phyloP scores from a whole-genome alignment of 1,284 basidiomycete genomes.

The Athelia psychrophila region DNA sequence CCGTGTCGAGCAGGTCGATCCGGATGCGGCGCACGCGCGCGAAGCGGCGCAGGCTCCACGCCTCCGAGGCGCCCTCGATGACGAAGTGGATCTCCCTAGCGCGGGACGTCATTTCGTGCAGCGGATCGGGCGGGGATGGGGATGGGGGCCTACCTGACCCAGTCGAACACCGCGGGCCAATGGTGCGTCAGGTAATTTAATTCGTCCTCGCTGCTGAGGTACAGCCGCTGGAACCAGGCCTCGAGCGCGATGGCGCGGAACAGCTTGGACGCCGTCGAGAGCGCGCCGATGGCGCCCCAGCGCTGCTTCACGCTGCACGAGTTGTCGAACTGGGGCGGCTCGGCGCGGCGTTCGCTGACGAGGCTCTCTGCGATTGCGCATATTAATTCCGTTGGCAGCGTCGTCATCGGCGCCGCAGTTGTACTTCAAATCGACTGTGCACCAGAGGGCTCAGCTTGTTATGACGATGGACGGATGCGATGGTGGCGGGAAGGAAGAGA shows the following conservation, averaged over 20 bases:
- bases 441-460: no score
- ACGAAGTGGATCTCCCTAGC: no score
- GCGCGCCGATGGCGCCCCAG: conserved; percentile 7
- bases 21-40: conserved; percentile 3
- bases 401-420: no score
- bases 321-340: neutral
- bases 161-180: conserved; percentile 9
- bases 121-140: neutral
- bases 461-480: no score
- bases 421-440: no score
- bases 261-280: conserved; percentile 10
- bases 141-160: conserved; percentile 11
- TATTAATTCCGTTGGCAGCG: no score
- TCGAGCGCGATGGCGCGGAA: conserved; percentile 14
- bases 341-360: no score
- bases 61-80: no score
- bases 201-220: conserved; percentile 6
- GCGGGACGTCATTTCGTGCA: no score
- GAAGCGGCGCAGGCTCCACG: no score
- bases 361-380: no score
- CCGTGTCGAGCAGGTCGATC: conserved; percentile 3
- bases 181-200: neutral
- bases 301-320: conserved; percentile 7
- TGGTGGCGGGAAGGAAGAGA: no score
- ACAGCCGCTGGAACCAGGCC: conserved; percentile 15